These are phyloP conservation scores for Phytophthora citrophthora DNA, from an alignment of 352 stramenopile genomes.

Conservation along the genomic window DNA sequence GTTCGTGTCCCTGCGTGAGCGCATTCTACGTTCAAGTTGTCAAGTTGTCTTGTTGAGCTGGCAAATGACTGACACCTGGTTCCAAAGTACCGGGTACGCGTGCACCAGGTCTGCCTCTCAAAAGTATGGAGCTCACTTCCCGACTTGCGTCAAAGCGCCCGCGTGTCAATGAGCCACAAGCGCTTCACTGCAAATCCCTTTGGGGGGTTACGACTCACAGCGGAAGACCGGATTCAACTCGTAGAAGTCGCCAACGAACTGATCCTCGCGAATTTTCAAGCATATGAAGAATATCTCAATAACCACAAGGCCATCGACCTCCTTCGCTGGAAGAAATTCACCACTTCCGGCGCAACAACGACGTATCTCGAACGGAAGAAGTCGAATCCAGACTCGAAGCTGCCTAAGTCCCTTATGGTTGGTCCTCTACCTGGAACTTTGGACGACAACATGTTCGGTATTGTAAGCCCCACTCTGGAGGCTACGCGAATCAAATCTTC, in stretches of 20 bases:
- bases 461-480: slow-evolving; percentile 35
- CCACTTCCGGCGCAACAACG: slow-evolving; percentile 1
- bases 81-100: too few relatives aligned
- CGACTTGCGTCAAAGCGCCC: background rate
- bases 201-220: slow-evolving; percentile 1
- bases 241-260: slow-evolving; percentile 12
- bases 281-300: slow-evolving; percentile 19
- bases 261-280: slow-evolving; percentile 11
- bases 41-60: too few relatives aligned
- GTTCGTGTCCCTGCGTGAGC: too few relatives aligned
- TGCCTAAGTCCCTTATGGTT: slow-evolving; percentile 29
- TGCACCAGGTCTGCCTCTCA: too few relatives aligned
- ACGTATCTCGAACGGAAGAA: slow-evolving; percentile 20
- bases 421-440: slow-evolving; percentile 32
- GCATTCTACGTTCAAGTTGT: too few relatives aligned
- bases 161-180: slow-evolving; percentile 11
- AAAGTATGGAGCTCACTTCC: background rate
- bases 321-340: slow-evolving; percentile 22
- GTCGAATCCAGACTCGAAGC: slow-evolving; percentile 12
- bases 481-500: slow-evolving; percentile 28
- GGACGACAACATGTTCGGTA: slow-evolving; percentile 49
- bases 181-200: slow-evolving; percentile 29
- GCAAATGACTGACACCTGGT: too few relatives aligned
- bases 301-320: slow-evolving; percentile 12
- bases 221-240: slow-evolving; percentile 12